These are phyloP conservation scores for Mortierella claussenii DNA, from an alignment of 192 early-diverging fungal genomes.

Conservation along the genomic window DNA sequence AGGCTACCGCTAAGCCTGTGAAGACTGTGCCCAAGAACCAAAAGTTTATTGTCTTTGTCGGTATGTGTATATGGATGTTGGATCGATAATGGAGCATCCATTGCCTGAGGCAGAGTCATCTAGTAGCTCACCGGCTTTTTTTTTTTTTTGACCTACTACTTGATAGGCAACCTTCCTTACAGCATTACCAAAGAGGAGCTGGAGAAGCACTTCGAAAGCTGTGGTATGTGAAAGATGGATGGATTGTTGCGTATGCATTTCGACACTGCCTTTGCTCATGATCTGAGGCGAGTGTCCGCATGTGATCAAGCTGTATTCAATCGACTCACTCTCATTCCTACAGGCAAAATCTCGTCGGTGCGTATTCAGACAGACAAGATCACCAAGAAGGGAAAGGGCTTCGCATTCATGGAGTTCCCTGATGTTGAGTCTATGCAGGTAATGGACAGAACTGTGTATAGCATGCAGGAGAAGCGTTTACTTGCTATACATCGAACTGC, in stretches of 20 bases:
- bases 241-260: no score
- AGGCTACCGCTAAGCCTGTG: background rate
- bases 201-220: constrained; percentile 66
- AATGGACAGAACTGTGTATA: background rate
- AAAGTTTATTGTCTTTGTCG: constrained; percentile 54
- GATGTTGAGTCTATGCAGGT: constrained; percentile 62
- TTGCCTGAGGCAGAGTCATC: background rate
- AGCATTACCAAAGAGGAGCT: constrained; percentile 72
- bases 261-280: no score
- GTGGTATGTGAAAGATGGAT: constrained; percentile 58
- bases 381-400: constrained; percentile 77
- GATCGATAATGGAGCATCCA: background rate
- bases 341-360: constrained; percentile 63
- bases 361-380: constrained; percentile 76
- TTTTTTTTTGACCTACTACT: background rate
- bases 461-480: background rate
- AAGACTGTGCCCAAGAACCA: constrained; percentile 43
- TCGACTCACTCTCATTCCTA: background rate
- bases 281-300: no score
- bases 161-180: constrained; percentile 69
- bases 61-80: constrained; percentile 6
- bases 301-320: background rate
- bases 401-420: constrained; percentile 78
- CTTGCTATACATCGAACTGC: background rate
- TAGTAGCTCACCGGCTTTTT: background rate